Evolutionary conservation across 2,329 filamentous ascomycete genomes (phyloP).

Genomic region (Xylariales sp.): DNA sequence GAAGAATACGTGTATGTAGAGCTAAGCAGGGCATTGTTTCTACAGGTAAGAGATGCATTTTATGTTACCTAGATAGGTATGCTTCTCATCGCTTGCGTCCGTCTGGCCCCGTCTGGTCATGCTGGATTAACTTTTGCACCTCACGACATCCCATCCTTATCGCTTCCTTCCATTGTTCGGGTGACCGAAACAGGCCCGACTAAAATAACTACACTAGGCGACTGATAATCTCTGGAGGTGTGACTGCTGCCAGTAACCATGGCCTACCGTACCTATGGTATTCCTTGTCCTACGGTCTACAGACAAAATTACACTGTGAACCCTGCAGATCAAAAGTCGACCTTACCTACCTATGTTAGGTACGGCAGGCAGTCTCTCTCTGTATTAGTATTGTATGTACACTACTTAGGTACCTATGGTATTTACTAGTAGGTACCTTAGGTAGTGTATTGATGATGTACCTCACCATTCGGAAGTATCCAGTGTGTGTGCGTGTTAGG

Average conservation of each 20-base stretch:
- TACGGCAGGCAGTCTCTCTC: too few relatives aligned
- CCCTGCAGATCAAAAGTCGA: constrained; percentile 20
- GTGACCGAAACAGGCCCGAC: constrained; percentile 32
- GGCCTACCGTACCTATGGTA: constrained; percentile 8
- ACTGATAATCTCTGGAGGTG: constrained; percentile 32
- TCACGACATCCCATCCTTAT: constrained; percentile 34
- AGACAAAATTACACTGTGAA: constrained; percentile 29
- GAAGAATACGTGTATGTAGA: not conserved
- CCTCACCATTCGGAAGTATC: too few relatives aligned
- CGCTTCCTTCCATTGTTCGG: constrained; percentile 39
- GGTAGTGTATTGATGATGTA: too few relatives aligned
- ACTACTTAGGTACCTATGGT: too few relatives aligned
- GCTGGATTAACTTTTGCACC: constrained; percentile 20
- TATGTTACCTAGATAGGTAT: not conserved
- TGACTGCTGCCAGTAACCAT: constrained; percentile 24
- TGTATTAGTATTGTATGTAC: too few relatives aligned
- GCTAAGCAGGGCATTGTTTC: too few relatives aligned
- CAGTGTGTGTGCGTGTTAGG: too few relatives aligned
- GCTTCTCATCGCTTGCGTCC: not conserved
- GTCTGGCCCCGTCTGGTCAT: constrained; percentile 12
- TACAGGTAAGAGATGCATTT: too few relatives aligned
- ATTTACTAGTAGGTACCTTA: too few relatives aligned
- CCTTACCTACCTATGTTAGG: constrained; percentile 9
- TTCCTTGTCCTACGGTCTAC: constrained; percentile 1
- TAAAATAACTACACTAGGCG: constrained; percentile 31